phyloP scores from a whole-genome alignment of 495 filamentous ascomycete species.

The Oidiodendron maius region DNA sequence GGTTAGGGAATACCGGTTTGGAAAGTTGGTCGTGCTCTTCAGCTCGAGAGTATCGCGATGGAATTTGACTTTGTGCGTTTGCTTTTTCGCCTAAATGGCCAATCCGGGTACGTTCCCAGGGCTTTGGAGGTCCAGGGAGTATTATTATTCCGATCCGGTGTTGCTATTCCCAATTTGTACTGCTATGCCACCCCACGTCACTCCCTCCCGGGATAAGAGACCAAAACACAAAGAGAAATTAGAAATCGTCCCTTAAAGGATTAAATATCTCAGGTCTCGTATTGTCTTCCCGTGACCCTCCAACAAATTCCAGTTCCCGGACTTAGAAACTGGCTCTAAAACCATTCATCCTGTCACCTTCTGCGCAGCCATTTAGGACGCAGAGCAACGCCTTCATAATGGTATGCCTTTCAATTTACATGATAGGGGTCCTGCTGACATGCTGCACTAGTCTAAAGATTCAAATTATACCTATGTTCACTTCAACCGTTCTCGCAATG shows the following conservation, averaged over 20 bases:
- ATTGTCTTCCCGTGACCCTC: too few species aligned
- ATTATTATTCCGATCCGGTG: background rate
- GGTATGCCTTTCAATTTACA: background rate
- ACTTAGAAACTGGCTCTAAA: too few species aligned
- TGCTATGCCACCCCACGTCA: too few species aligned
- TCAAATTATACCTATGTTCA: constrained; percentile 81
- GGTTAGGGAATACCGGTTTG: background rate
- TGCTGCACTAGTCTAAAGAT: constrained; percentile 55
- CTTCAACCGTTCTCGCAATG: constrained; percentile 71
- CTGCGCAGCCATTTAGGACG: too few species aligned
- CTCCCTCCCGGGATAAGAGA: too few species aligned
- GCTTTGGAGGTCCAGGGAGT: background rate
- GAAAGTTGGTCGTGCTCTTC: background rate
- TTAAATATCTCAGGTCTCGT: too few species aligned
- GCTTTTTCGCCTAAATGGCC: constrained; percentile 3
- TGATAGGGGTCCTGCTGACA: background rate
- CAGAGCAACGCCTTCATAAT: background rate
- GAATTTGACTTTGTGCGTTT: constrained; percentile 2
- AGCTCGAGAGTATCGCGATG: background rate
- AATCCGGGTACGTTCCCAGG: background rate
- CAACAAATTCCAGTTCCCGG: too few species aligned
- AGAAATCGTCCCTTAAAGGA: too few species aligned
- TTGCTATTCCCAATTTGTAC: background rate
- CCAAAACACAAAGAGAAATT: too few species aligned
- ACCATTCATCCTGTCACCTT: too few species aligned